Base-by-base conservation (phyloP, 768 basidiomycete genomes). In the Gloeopeniophorella convolvens region DNA sequence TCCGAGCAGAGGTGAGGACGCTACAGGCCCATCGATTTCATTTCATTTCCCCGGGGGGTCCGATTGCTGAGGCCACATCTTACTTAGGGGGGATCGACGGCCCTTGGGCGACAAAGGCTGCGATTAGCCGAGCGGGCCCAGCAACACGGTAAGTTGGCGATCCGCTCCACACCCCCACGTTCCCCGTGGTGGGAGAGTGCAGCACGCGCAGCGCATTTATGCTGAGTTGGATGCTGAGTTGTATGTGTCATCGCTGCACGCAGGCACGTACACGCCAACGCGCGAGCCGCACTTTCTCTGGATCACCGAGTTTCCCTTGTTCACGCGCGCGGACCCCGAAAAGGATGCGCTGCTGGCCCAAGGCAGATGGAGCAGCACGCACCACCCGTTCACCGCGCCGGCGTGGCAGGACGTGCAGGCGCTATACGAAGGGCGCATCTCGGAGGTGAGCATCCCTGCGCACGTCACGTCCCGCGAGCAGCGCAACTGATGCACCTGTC, bases 301-400 rank as follows among this genome's bases (percentile, higher is more conserved):
- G 94, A 79, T 97, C 45, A 95, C 91, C 4, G 92, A 95, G 65
- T 96, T 96, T 65, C 94, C 94, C 12, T 74, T 97, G 20, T 96
- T 95, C 70, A 82, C 93, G 13, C 80, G 75, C 26, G 81, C 84
- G 31, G 93, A 96, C 65, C 73, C 75, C 48, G 93, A 96, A 70
- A 96, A 96, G 68, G 82, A 88, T 31, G 79, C n/a, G n/a, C n/a
- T 84, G 62, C 68, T 92, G 26, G 87, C 91, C 3, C 77, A 81
- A 49, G 93, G 93, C 26, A 75, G 92, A 60, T 95, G 90, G 89
- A 86, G 88, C 57, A 88, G 87, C 56, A 83, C 89, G 3, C 94
- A 97, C 61, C 94, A 97, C 66, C 94, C 94, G 2, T 97, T 97
- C 68, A 97, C 94, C 11, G 93, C 94, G 8, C 94, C 94, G 18